phyloP scores from a whole-genome alignment of 495 filamentous ascomycete genomes.

The Aspergillus funiculosus region DNA sequence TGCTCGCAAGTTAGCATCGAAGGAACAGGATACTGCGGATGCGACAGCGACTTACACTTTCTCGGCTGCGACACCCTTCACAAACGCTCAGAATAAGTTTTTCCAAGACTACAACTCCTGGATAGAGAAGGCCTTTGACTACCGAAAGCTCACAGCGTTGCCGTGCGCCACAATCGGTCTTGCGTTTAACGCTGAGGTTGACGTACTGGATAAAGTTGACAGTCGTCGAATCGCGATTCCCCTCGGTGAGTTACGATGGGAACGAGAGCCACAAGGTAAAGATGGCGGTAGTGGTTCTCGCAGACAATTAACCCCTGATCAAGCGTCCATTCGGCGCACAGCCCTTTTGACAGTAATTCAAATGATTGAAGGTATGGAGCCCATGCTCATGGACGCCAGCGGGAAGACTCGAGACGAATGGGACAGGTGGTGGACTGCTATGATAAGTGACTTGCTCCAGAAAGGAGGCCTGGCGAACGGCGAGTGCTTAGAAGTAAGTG shows the following conservation, averaged over 20 bases:
- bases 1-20: slow-evolving; percentile 44
- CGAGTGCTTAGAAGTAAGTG: slow-evolving; percentile 87
- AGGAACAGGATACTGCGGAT: slow-evolving; percentile 57
- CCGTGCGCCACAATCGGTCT: slow-evolving; percentile 76
- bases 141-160: slow-evolving; percentile 60
- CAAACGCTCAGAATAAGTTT: slow-evolving; percentile 69
- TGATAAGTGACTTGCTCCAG: slow-evolving; percentile 78
- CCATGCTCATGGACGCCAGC: slow-evolving; percentile 71
- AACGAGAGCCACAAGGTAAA: slow-evolving; percentile 53
- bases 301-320: slow-evolving; percentile 58
- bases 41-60: slow-evolving; percentile 73
- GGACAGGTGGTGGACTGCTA: slow-evolving; percentile 82
- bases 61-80: slow-evolving; percentile 75
- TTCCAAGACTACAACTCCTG: slow-evolving; percentile 80
- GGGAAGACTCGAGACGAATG: slow-evolving; percentile 87
- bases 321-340: slow-evolving; percentile 68
- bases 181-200: slow-evolving; percentile 74
- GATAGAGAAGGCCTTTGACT: slow-evolving; percentile 70
- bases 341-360: slow-evolving; percentile 77
- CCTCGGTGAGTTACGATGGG: slow-evolving; percentile 82
- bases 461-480: slow-evolving; percentile 72
- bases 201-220: slow-evolving; percentile 62
- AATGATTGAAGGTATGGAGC: slow-evolving; percentile 83
- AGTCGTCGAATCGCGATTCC: slow-evolving; percentile 77
- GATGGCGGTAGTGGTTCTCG: slow-evolving; percentile 35